Base-by-base conservation (phyloP, 2,329 filamentous ascomycete genomes). In the Monilinia vaccinii-corymbosi region DNA sequence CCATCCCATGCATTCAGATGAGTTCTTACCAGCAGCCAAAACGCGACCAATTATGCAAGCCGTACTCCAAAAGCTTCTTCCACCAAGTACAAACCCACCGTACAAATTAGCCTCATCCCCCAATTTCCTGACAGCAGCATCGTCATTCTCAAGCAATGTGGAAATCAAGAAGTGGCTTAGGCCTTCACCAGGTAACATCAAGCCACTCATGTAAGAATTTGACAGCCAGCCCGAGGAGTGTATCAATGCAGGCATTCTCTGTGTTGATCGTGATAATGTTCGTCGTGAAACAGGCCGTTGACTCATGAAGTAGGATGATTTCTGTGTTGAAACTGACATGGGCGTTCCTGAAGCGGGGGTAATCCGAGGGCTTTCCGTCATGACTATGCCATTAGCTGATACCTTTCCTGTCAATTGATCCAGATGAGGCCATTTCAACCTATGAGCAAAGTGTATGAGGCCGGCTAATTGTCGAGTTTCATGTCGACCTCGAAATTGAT, bases 31-130 rank as follows among this genome's bases (percentile, higher is more conserved):
- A 32, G 83, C 84, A 34, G 84, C 84, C 38, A 88, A 73, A 3
- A 88, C 83, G 32, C 83, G 80, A 4, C 84, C 85, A 11, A 87
- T 79, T 46, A 88, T 77, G 68, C 84, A 87, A 14, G 80, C 77
- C 1, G 81, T 86, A 71, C 84, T 87, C 85, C 85, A 88, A 70
- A 87, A 88, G 63, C 83, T 87, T 74, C 82, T 85, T 2, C 78
- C 78, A 5, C 71, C 73, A 67, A 86, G 87, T 3, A 86, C 76
- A 63, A 88, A 87, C 0, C 85, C 85, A 18, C 82, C 81, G 47
- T 82, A 84, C 0, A 88, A 72, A 63, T 84, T 85, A 4, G 83
- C 83, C 67, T 82, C 78, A 1, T 81, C 77, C 0, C 85, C 85
- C 10, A 88, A 72, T 51, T 71, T 79, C n/a, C 73, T 71, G 65